Base-by-base conservation (phyloP, 352 stramenopile genomes). In the Globisporangium spiculum region DNA sequence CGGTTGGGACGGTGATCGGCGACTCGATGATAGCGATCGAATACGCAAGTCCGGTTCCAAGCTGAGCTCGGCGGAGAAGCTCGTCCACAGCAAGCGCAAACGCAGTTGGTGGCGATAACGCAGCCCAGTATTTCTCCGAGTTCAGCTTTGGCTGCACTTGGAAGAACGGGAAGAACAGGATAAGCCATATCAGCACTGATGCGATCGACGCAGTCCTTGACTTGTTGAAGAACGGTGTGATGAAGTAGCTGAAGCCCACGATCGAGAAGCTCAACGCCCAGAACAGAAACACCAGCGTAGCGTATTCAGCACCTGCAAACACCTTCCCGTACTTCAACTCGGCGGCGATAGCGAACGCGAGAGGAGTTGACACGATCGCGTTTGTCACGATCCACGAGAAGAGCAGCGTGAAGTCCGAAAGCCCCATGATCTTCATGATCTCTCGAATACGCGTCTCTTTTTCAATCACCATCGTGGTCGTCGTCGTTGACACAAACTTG, bases 341-440 rank as follows among this genome's bases (percentile, higher is more conserved):
- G 0, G 77, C 77, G 0, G 81, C 69, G 27, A 89, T 77, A 3
- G 71, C 71, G 63, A 89, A 80, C 3, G 81, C 71, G 30, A 88
- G 59, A 8, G 74, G 75, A n/a, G 86, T 83, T 34, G 81, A 78
- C 14, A 91, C 56, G 7, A 89, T 36, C 3, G 70, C 67, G 12
- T 68, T 84, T 8, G 83, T 90, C 16, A 86, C 56, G n/a, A 75
- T 75, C 83, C 84, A 91, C 9, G 85, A 91, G n/a, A 68, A 68
- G 27, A 91, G 77, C 52, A 94, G 70, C 27, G 82, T 86, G 32
- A 67, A 55, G 60, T 89, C 84, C 3, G 80, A 84, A 1, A 94
- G 68, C 0, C 89, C 89, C 85, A 93, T 93, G 70, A 92, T 94
- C 77, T 89, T 90, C 82, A 96, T 91, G 50, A 93, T 77, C 56